Conservation (phyloP, 352 stramenopile species). For the Globisporangium polare region DNA sequence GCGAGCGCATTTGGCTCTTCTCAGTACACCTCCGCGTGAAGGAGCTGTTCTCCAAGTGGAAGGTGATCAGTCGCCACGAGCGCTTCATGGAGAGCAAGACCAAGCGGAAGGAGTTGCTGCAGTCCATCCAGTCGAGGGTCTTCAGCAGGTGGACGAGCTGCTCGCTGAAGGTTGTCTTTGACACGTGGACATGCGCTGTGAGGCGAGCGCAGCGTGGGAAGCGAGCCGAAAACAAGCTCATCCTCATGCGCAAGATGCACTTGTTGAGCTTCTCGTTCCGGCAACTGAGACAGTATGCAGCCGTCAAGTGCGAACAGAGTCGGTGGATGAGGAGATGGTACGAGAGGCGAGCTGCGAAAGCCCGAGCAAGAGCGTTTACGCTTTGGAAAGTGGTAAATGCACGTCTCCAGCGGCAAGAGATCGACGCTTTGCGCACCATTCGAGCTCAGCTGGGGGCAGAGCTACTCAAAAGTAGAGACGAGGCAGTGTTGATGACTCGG, state of each 20-base stretch:
- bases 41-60: constrained; percentile 37
- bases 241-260: constrained; percentile 3
- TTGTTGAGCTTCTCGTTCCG: neutral
- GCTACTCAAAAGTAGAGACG: neutral
- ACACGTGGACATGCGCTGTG: constrained; percentile 23
- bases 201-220: constrained; percentile 2
- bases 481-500: neutral
- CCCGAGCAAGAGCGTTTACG: neutral
- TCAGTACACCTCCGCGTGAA: constrained; percentile 33
- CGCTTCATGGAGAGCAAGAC: constrained; percentile 11
- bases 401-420: constrained; percentile 1
- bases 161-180: constrained; percentile 21
- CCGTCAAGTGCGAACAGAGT: neutral
- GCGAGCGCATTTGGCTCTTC: constrained; percentile 33
- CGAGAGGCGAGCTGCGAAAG: neutral
- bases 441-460: neutral
- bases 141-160: constrained; percentile 34
- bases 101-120: constrained; percentile 24
- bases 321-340: neutral
- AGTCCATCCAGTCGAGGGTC: constrained; percentile 30
- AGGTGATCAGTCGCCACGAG: constrained; percentile 1
- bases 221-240: constrained; percentile 18
- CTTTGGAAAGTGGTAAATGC: neutral
- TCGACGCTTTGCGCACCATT: neutral
- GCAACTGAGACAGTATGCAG: neutral